Percentiles rank a stretch among this genome's conserved stretches.
Conservation (phyloP, 306 rosid genomes). For the Cucumis cinereus region DNA sequence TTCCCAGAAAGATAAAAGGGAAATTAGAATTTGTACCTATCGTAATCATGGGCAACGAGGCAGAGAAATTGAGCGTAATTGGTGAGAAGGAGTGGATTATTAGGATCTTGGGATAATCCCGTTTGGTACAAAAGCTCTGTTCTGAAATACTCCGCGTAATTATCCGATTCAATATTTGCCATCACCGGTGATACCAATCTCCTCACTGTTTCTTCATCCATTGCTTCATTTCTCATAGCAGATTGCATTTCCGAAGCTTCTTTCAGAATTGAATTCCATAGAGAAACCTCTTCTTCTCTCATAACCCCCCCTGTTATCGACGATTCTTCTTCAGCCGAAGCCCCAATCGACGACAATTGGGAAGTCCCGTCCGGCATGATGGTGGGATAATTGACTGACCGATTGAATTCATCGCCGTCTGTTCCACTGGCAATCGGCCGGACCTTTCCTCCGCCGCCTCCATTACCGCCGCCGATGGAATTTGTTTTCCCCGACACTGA, state of each 20-base stretch:
- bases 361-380: constrained; percentile 6
- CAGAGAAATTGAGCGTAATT: constrained; percentile 77
- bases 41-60: constrained; percentile 45
- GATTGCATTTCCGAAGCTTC: constrained; percentile 42
- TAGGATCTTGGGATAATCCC: constrained; percentile 26
- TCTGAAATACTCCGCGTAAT: constrained; percentile 31
- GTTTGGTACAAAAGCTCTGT: constrained; percentile 47
- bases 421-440: constrained; percentile 10
- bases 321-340: constrained; percentile 1
- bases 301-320: neutral
- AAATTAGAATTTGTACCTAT: constrained; percentile 25
- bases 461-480: neutral
- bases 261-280: constrained; percentile 45
- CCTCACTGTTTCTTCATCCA: constrained; percentile 24
- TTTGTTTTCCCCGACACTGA: neutral
- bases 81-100: constrained; percentile 57
- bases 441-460: constrained; percentile 2
- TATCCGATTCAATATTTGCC: constrained; percentile 48
- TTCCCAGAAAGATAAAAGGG: neutral
- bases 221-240: constrained; percentile 18
- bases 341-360: neutral
- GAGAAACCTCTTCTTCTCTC: constrained; percentile 24
- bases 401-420: constrained; percentile 7
- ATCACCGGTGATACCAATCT: constrained; percentile 35
- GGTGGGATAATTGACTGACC: neutral